Percentiles rank a stretch among this genome's conserved stretches.
These are phyloP conservation scores for Magnusiomyces sp. DNA, from an alignment of 1,139 yeast genomes.

Conservation along the genomic window DNA sequence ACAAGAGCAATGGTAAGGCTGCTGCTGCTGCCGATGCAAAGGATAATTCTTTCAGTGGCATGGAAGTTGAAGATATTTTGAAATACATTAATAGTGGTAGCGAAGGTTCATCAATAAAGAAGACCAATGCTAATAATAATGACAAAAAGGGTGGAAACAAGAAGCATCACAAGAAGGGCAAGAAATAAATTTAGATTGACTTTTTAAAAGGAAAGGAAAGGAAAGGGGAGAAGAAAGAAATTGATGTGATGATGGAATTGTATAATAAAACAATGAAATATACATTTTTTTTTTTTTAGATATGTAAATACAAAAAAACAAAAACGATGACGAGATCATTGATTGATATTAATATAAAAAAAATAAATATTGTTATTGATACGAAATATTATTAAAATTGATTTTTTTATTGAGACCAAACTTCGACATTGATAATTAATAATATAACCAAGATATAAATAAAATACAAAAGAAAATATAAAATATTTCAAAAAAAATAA, in stretches of 20 bases:
- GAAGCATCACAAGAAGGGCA: slow-evolving; percentile 1
- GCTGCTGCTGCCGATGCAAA: slow-evolving; percentile 16
- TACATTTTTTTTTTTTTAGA: not conserved
- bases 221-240: not conserved
- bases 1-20: not conserved
- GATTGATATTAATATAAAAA: too few relatives aligned
- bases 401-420: too few relatives aligned
- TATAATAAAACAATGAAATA: not conserved
- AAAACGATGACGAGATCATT: not conserved
- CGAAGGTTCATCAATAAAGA: slow-evolving; percentile 6
- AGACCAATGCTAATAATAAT: slow-evolving; percentile 7
- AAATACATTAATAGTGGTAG: slow-evolving; percentile 28
- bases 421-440: too few relatives aligned
- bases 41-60: slow-evolving; percentile 1
- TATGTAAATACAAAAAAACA: not conserved
- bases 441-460: too few relatives aligned
- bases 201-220: not conserved
- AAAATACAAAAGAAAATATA: not conserved
- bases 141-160: not conserved
- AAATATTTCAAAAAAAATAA: not conserved
- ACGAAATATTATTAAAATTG: too few relatives aligned
- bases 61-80: slow-evolving; percentile 30
- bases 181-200: not conserved
- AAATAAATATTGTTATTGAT: too few relatives aligned
- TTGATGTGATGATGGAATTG: too few relatives aligned